Base-by-base conservation (phyloP, 306 rosid genomes). In the Medicago arabica region DNA sequence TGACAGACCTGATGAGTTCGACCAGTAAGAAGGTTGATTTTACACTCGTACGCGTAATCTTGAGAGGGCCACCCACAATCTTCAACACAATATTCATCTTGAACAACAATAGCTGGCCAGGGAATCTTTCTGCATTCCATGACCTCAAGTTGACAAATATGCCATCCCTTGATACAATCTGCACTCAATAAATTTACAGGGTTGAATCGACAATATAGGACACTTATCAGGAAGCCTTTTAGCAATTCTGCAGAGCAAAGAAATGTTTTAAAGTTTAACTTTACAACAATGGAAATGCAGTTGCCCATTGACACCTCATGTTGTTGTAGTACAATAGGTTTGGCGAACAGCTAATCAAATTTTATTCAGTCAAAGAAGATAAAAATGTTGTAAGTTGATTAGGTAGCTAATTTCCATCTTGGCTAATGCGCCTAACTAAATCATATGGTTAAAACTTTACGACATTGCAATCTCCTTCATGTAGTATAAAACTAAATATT, bases 1-100 rank as follows among this genome's bases (percentile, higher is more conserved):
- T 58, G 44, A 71, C 74, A 10, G 63, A 95, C 98, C 97, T 95
- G 98, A 86, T 95, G 98, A 40, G 97, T 95, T 78, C 86, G 84
- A 80, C 98, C 98, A 19, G 97, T 95, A 79, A 95, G 79, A 78
- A 95, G 98, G 88, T 87, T 90, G 88, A 95, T 87, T 80, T 88
- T 95, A 78, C 97, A 95, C 69, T 95, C 98, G 21, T 90, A 92
- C 1, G 96, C 97, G 75, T 76, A 69, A 82, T 84, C 91, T 80
- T 87, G 84, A 67, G 84, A 87, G 49, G 92, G 88, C 98, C 98
- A 95, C 38, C 91, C 87, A 79, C 87, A 87, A 67, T 89, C 91
- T 72, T 92, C 97, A 36, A 90, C 82, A 75, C 78, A 70, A 79
- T 90, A 85, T 74, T 85, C 79, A 74, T 85, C 86, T 79, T 82